Evolutionary conservation across 768 basidiomycete species (phyloP).

Genomic region (Pleurotus eryngii): DNA sequence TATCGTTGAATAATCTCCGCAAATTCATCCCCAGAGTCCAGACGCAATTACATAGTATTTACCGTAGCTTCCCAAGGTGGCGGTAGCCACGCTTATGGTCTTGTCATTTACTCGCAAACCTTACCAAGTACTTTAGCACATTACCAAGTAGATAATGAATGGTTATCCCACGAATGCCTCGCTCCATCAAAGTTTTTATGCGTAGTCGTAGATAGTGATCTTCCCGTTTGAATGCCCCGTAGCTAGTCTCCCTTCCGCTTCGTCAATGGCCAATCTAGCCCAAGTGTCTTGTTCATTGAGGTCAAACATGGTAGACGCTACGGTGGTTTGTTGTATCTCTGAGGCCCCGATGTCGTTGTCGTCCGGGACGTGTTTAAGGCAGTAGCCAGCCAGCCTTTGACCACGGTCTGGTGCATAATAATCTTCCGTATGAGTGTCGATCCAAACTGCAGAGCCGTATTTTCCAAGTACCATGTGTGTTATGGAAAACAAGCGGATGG

Average conservation of each 20-base stretch:
- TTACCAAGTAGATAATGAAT: too few relatives aligned
- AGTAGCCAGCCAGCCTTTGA: conserved; percentile 55
- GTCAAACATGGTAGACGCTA: conserved; percentile 40
- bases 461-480: conserved; percentile 53
- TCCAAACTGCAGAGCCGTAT: conserved; percentile 63
- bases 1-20: too few relatives aligned
- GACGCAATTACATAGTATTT: too few relatives aligned
- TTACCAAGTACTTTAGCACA: too few relatives aligned
- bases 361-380: conserved; percentile 17
- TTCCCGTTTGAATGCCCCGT: conserved; percentile 41
- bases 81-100: too few relatives aligned
- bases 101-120: too few relatives aligned
- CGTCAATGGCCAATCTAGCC: conserved; percentile 44
- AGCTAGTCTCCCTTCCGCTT: conserved; percentile 44
- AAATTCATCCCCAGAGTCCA: too few relatives aligned
- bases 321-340: conserved; percentile 22
- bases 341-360: conserved; percentile 8
- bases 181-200: conserved; percentile 18
- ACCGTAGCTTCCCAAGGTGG: too few relatives aligned
- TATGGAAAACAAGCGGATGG: conserved; percentile 53
- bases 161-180: not conserved
- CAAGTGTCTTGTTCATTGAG: conserved; percentile 46
- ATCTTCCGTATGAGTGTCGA: conserved; percentile 60
- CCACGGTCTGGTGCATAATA: conserved; percentile 45
- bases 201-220: conserved; percentile 52